These are phyloP conservation scores for Phytopythium chamaehyphon DNA, from an alignment of 352 stramenopile species.

Conservation along the genomic window DNA sequence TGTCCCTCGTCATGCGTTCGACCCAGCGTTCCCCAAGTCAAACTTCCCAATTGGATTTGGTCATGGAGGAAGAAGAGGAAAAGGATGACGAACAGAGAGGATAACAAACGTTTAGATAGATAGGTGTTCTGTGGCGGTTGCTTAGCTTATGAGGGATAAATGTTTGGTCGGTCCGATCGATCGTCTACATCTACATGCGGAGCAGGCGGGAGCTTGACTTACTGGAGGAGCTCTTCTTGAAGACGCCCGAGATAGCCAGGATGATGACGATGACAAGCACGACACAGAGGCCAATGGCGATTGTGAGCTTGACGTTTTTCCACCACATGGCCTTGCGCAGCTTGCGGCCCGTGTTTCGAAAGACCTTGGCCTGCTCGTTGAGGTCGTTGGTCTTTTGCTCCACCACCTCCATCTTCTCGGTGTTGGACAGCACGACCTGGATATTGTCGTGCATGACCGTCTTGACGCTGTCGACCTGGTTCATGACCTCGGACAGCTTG, in stretches of 20 bases:
- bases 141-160: too few species aligned
- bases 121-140: too few species aligned
- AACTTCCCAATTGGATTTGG: background rate
- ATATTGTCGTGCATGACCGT: constrained; percentile 88
- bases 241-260: constrained; percentile 65
- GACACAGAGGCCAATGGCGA: constrained; percentile 51
- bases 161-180: background rate
- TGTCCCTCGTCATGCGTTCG: background rate
- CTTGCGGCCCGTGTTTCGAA: constrained; percentile 78
- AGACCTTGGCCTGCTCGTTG: constrained; percentile 85
- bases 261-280: constrained; percentile 77
- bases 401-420: constrained; percentile 86
- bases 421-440: constrained; percentile 82
- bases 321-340: constrained; percentile 81
- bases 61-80: constrained; percentile 4
- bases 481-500: constrained; percentile 82
- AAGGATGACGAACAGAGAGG: background rate
- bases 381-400: constrained; percentile 87
- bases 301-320: constrained; percentile 82
- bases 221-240: constrained; percentile 56
- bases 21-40: constrained; percentile 1
- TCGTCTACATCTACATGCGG: background rate
- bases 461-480: constrained; percentile 79
- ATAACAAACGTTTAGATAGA: too few species aligned
- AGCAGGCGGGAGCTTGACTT: constrained; percentile 8